phyloP scores from a whole-genome alignment of 768 basidiomycete species.

The Lentinula detonsa region DNA sequence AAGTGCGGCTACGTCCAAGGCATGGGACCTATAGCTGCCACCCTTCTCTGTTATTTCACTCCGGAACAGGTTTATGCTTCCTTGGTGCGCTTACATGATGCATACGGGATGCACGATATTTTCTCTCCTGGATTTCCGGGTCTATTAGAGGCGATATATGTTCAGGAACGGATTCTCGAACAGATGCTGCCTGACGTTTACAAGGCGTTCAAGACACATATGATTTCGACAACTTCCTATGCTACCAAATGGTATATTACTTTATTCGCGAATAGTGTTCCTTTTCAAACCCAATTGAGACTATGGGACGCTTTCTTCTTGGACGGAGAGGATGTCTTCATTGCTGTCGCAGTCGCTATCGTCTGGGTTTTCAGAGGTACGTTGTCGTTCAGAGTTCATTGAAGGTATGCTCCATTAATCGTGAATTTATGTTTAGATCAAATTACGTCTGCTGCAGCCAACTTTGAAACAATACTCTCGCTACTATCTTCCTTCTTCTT shows the following conservation, averaged over 20 bases:
- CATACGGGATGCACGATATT: conserved; percentile 80
- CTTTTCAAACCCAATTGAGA: conserved; percentile 90
- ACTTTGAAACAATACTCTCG: conserved; percentile 89
- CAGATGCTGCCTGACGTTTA: conserved; percentile 88
- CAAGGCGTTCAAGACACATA: conserved; percentile 77
- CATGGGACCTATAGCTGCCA: conserved; percentile 97
- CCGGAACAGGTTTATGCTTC: conserved; percentile 84
- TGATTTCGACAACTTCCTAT: conserved; percentile 90
- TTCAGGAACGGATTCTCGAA: conserved; percentile 88
- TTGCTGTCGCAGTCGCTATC: conserved; percentile 81
- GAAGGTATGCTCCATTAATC: background rate
- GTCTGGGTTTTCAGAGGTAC: conserved; percentile 87
- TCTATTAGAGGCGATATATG: conserved; percentile 90
- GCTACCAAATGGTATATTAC: conserved; percentile 99
- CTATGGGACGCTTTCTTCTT: conserved; percentile 93
- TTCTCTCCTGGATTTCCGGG: conserved; percentile 96
- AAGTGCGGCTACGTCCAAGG: conserved; percentile 97
- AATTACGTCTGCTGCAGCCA: conserved; percentile 71
- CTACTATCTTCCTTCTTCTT: conserved; percentile 93
- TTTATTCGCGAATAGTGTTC: conserved; percentile 90
- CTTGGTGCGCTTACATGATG: conserved; percentile 84
- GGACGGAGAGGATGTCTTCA: conserved; percentile 86
- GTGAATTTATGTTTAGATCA: conserved; percentile 49
- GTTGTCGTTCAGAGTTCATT: conserved; percentile 16
- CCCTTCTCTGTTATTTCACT: conserved; percentile 88